phyloP scores from a whole-genome alignment of 164 flowering plant genomes.

The Vitis rotundifolia region DNA sequence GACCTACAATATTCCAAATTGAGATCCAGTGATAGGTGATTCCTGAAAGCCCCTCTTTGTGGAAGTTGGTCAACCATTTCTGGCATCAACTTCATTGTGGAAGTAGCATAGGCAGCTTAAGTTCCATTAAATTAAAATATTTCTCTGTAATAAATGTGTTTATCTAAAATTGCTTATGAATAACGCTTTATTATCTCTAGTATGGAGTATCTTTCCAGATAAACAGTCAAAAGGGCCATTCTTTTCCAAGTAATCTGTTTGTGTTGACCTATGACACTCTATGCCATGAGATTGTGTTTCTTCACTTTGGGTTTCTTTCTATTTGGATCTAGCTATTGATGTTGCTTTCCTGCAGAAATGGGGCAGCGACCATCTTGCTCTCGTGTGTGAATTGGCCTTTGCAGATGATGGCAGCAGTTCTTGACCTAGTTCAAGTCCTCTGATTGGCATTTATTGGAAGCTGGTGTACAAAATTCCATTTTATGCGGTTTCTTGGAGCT shows the following conservation, averaged over 20 bases:
- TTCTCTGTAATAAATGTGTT: too few species aligned
- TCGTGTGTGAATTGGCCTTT: conserved; percentile 83
- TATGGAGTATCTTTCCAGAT: too few species aligned
- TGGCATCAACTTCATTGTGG: not conserved
- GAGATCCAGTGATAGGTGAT: not conserved
- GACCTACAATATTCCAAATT: not conserved
- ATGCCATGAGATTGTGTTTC: not conserved
- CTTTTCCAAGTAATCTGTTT: too few species aligned
- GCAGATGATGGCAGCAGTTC: conserved; percentile 15
- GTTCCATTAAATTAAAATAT: too few species aligned
- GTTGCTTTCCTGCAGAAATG: conserved; percentile 50
- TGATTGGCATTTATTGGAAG: too few species aligned
- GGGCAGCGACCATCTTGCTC: conserved; percentile 92
- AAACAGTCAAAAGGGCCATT: too few species aligned
- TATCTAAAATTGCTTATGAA: too few species aligned
- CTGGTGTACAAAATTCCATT: too few species aligned
- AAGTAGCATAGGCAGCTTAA: not conserved
- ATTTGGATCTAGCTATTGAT: not conserved
- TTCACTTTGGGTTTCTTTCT: not conserved
- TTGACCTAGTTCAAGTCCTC: conserved; percentile 10
- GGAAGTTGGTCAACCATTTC: not conserved
- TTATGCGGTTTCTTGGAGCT: too few species aligned
- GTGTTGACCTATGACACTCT: too few species aligned
- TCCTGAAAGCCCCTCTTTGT: not conserved
- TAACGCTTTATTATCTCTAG: too few species aligned